A percentile compares a stretch with the other conserved stretches of the same genome.
Conservation (phyloP, 495 filamentous ascomycete species). For the Niebla homalea region DNA sequence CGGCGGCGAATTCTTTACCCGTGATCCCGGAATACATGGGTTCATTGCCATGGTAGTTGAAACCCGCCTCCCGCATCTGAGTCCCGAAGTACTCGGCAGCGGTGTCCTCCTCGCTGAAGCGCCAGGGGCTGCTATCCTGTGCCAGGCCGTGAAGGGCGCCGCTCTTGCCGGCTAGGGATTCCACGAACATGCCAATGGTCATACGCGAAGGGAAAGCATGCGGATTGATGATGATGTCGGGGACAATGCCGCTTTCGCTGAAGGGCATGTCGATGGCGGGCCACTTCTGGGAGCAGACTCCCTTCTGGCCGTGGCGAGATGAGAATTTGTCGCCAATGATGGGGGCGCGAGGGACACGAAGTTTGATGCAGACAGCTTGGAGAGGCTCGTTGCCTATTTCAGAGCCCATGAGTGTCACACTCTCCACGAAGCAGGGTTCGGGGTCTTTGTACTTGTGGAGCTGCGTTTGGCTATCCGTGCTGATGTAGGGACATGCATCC, state of each 20-base stretch:
- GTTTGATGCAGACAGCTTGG: slow-evolving; percentile 79
- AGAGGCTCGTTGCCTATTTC: slow-evolving; percentile 70
- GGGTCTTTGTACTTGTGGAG: slow-evolving; percentile 84
- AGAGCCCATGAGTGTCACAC: slow-evolving; percentile 76
- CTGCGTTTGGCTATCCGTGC: slow-evolving; percentile 66
- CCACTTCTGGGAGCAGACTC: slow-evolving; percentile 92
- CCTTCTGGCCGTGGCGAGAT: slow-evolving; percentile 45
- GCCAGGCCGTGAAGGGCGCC: slow-evolving; percentile 87
- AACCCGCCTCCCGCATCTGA: slow-evolving; percentile 84
- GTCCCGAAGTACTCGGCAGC: slow-evolving; percentile 92
- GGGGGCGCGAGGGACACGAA: slow-evolving; percentile 77
- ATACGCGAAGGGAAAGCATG: slow-evolving; percentile 99
- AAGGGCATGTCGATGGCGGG: slow-evolving; percentile 92
- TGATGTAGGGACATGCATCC: slow-evolving; percentile 34
- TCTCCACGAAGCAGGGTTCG: slow-evolving; percentile 79
- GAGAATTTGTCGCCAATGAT: slow-evolving; percentile 69
- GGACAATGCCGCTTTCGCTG: slow-evolving; percentile 90
- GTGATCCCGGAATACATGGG: slow-evolving; percentile 96
- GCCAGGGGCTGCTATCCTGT: slow-evolving; percentile 89
- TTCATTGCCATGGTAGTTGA: slow-evolving; percentile 97
- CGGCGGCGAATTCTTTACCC: slow-evolving; percentile 80
- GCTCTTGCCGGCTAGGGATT: slow-evolving; percentile 89
- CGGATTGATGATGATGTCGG: slow-evolving; percentile 96
- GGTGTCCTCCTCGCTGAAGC: slow-evolving; percentile 82
- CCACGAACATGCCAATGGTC: slow-evolving; percentile 99